phyloP scores from a whole-genome alignment of 1,139 yeast species.

The Yamadazyma dushanensis region DNA sequence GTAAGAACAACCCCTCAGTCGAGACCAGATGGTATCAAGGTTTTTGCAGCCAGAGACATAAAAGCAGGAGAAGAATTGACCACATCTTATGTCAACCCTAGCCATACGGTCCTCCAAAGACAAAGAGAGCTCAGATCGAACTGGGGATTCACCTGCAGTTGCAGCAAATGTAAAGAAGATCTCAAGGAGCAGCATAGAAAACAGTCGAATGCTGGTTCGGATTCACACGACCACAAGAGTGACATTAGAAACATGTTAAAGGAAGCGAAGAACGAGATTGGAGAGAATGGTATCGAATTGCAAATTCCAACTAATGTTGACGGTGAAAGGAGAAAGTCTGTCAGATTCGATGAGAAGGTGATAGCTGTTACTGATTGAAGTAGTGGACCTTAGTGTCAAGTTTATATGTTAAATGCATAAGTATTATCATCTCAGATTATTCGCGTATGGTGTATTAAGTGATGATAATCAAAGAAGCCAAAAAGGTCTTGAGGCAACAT shows the following conservation, averaged over 20 bases:
- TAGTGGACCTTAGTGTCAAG: background rate
- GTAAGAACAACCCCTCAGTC: slow-evolving; percentile 50
- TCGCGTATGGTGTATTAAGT: background rate
- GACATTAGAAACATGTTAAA: slow-evolving; percentile 50
- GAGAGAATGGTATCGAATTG: slow-evolving; percentile 50
- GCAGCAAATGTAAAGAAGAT: slow-evolving; percentile 66
- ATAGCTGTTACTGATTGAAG: slow-evolving; percentile 21
- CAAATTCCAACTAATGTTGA: slow-evolving; percentile 37
- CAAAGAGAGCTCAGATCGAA: slow-evolving; percentile 68
- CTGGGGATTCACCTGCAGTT: slow-evolving; percentile 81
- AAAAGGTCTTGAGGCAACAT: slow-evolving; percentile 18
- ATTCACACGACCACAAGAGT: slow-evolving; percentile 24
- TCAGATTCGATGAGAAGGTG: slow-evolving; percentile 68
- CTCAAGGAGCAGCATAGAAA: slow-evolving; percentile 38
- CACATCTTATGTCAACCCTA: slow-evolving; percentile 71
- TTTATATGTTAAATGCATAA: background rate
- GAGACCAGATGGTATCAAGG: slow-evolving; percentile 55
- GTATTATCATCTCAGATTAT: background rate
- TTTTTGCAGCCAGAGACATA: slow-evolving; percentile 59
- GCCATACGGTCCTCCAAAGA: slow-evolving; percentile 61
- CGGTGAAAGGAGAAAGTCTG: slow-evolving; percentile 65
- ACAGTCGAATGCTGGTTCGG: slow-evolving; percentile 27
- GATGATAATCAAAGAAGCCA: slow-evolving; percentile 12
- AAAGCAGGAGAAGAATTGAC: slow-evolving; percentile 66
- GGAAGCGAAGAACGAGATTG: slow-evolving; percentile 31